phyloP scores from a whole-genome alignment of 192 early-diverging fungal species.

The Dispira parvispora region DNA sequence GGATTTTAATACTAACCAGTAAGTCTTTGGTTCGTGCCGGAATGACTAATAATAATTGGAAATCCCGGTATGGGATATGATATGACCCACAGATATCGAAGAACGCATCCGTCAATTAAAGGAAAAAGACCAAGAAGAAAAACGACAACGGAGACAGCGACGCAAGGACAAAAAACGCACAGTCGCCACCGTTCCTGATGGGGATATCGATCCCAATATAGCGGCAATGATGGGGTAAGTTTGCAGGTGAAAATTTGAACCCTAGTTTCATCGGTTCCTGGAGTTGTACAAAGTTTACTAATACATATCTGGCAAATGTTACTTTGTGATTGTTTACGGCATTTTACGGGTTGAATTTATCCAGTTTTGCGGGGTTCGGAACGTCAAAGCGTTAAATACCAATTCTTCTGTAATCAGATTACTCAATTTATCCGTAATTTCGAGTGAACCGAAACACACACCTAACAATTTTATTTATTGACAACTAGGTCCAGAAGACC shows the following conservation, averaged over 20 bases:
- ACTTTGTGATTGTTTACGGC: not conserved
- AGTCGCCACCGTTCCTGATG: constrained; percentile 13
- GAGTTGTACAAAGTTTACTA: not conserved
- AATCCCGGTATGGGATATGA: not conserved
- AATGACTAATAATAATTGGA: not conserved
- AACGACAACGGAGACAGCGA: constrained; percentile 29
- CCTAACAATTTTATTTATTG: too few species aligned
- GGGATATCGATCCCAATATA: constrained; percentile 41
- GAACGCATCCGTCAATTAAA: constrained; percentile 48
- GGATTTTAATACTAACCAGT: constrained; percentile 1
- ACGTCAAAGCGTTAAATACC: constrained; percentile 24
- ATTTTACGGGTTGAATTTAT: not conserved
- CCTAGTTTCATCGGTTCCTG: not conserved
- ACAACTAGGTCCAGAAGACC: too few species aligned
- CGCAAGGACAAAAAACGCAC: constrained; percentile 33
- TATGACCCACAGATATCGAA: constrained; percentile 47
- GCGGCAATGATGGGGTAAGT: constrained; percentile 57
- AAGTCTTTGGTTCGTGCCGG: constrained; percentile 19
- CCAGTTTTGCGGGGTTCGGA: constrained; percentile 34
- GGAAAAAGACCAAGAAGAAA: constrained; percentile 34
- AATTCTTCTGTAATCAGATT: too few species aligned
- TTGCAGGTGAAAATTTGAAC: not conserved
- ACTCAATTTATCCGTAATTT: too few species aligned
- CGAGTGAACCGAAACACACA: too few species aligned
- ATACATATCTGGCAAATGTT: not conserved